Percentiles rank a stretch among this genome's conserved stretches.
Evolutionary conservation across 2,329 filamentous ascomycete species (phyloP).

Genomic region (Sporothrix brasiliensis): DNA sequence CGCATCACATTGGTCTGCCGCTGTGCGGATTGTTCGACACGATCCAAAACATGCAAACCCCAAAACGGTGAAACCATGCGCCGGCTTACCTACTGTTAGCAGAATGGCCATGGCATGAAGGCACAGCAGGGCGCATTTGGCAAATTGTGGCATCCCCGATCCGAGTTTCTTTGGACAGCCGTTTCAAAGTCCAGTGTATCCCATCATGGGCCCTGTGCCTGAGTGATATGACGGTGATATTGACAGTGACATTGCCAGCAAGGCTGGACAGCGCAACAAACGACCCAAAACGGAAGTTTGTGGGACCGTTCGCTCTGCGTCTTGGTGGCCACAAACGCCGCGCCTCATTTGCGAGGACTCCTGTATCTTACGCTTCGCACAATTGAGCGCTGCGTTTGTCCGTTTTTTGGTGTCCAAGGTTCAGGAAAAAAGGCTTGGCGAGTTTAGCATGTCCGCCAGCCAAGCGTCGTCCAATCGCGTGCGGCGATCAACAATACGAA

Average conservation of each 20-base stretch:
- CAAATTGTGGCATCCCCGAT: not conserved
- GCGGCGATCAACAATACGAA: conserved; percentile 19
- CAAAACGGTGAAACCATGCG: not conserved
- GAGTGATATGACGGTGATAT: not conserved
- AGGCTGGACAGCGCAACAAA: conserved; percentile 1
- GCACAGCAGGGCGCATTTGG: not conserved
- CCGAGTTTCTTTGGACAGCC: not conserved
- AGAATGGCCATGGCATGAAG: not conserved
- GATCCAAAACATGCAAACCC: not conserved
- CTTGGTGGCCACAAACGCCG: not conserved
- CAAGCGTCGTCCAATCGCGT: conserved; percentile 6
- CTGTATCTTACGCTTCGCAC: not conserved
- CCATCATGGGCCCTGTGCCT: not conserved
- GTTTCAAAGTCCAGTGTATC: not conserved
- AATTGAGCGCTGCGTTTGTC: conserved; percentile 9
- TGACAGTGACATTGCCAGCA: not conserved
- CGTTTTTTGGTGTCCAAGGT: not conserved
- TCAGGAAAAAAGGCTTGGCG: conserved; percentile 13
- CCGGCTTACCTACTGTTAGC: conserved; percentile 3
- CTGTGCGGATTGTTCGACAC: not conserved
- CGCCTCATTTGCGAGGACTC: not conserved
- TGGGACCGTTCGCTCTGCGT: not conserved
- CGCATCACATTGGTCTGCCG: not conserved
- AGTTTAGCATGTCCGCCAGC: not conserved
- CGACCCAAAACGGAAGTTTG: conserved; percentile 10